Conservation (phyloP, 257 asterid genomes). For the Solanum peruvianum region DNA sequence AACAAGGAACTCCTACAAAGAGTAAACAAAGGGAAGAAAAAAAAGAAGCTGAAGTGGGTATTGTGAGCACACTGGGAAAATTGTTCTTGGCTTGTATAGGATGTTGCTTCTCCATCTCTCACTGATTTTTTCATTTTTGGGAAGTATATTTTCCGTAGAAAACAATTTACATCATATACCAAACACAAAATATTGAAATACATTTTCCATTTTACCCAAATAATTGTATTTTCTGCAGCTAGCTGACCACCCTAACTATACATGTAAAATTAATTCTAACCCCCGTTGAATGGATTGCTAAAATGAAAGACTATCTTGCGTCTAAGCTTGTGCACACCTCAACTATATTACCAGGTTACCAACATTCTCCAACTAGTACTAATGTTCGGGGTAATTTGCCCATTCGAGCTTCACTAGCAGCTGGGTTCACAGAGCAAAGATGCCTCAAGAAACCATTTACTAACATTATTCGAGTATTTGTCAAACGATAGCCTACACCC, state of each 20-base stretch:
- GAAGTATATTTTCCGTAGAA: background rate
- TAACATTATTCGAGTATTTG: background rate
- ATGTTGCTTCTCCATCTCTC: background rate
- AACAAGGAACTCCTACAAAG: background rate
- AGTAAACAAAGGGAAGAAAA: background rate
- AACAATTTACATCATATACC: background rate
- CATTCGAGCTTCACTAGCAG: background rate
- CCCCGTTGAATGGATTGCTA: background rate
- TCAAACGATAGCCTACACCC: background rate
- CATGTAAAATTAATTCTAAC: background rate
- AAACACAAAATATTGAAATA: background rate
- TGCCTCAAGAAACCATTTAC: background rate
- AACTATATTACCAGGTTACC: background rate
- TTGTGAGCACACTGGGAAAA: background rate
- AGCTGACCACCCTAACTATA: background rate
- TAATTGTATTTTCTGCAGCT: background rate
- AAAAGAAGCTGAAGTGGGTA: background rate
- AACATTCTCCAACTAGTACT: background rate
- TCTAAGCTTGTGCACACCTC: background rate
- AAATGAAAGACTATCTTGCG: background rate
- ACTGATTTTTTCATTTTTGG: background rate
- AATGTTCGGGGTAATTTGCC: background rate
- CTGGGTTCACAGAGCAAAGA: background rate
- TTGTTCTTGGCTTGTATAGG: background rate
- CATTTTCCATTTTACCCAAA: background rate